Conservation (phyloP, 2,329 filamentous ascomycete genomes). For the Elsinoe australis region DNA sequence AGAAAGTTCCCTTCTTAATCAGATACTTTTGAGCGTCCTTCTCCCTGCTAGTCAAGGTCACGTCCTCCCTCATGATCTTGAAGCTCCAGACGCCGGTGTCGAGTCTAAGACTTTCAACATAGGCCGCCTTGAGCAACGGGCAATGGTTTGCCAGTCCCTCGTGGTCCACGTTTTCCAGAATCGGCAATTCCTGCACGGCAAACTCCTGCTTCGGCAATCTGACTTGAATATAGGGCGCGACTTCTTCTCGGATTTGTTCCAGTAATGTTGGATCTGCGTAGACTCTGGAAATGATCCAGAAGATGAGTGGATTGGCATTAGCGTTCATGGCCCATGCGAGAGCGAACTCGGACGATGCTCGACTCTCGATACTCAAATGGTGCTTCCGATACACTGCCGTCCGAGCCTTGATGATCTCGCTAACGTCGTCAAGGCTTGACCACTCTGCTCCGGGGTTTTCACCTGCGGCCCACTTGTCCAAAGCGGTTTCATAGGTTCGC, state of each 20-base stretch:
- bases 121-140: constrained; percentile 33
- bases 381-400: constrained; percentile 28
- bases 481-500: constrained; percentile 26
- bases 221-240: constrained; percentile 27
- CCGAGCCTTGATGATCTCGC: constrained; percentile 28
- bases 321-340: constrained; percentile 50
- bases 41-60: constrained; percentile 30
- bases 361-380: constrained; percentile 27
- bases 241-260: constrained; percentile 31
- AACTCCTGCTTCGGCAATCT: constrained; percentile 28
- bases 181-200: constrained; percentile 28
- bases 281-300: constrained; percentile 34
- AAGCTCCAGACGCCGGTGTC: constrained; percentile 33
- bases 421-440: constrained; percentile 29
- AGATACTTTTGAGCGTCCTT: constrained; percentile 28
- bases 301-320: constrained; percentile 43
- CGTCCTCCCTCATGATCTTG: constrained; percentile 30
- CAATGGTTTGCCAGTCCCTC: constrained; percentile 30
- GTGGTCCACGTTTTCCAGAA: constrained; percentile 28
- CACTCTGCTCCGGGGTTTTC: constrained; percentile 30
- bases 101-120: constrained; percentile 32
- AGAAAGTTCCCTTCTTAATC: constrained; percentile 31
- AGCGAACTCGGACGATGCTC: constrained; percentile 37
- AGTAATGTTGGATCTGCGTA: constrained; percentile 29
- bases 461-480: constrained; percentile 28